A percentile compares a stretch with the other conserved stretches of the same genome.
phyloP scores from a whole-genome alignment of 768 basidiomycete species.

The Podaxis rugospora region DNA sequence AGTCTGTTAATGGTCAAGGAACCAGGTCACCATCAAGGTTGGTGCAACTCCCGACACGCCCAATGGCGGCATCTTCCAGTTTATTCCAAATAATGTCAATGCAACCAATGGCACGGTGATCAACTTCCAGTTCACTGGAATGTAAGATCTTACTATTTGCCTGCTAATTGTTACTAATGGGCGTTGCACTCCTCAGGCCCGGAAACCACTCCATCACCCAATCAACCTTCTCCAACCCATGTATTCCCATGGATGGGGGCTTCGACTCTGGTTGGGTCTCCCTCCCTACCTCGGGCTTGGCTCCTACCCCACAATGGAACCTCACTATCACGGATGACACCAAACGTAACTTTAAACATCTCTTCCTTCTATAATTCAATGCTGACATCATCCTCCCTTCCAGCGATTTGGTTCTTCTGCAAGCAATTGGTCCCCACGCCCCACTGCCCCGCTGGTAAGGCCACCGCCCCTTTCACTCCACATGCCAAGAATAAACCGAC shows the following conservation, averaged over 20 bases:
- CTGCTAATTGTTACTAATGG: neutral
- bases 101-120: constrained; percentile 41
- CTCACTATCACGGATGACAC: constrained; percentile 45
- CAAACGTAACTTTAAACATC: constrained; percentile 31
- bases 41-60: constrained; percentile 23
- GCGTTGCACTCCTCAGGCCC: constrained; percentile 23
- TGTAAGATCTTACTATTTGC: constrained; percentile 23
- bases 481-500: neutral
- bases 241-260: constrained; percentile 38
- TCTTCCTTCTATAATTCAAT: constrained; percentile 17
- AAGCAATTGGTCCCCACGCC: constrained; percentile 35
- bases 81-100: constrained; percentile 37
- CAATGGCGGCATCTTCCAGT: constrained; percentile 38
- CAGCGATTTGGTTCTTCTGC: constrained; percentile 60
- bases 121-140: constrained; percentile 46
- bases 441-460: constrained; percentile 36
- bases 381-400: neutral
- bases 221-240: constrained; percentile 41
- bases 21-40: constrained; percentile 30
- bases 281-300: constrained; percentile 25
- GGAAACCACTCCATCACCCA: constrained; percentile 55
- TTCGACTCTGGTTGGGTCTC: constrained; percentile 53
- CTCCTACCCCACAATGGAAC: constrained; percentile 36
- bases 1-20: neutral
- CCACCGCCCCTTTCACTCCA: too few species aligned